These are phyloP conservation scores for Suhomyces yuchorum DNA, from an alignment of 1,139 yeast species.

Conservation along the genomic window DNA sequence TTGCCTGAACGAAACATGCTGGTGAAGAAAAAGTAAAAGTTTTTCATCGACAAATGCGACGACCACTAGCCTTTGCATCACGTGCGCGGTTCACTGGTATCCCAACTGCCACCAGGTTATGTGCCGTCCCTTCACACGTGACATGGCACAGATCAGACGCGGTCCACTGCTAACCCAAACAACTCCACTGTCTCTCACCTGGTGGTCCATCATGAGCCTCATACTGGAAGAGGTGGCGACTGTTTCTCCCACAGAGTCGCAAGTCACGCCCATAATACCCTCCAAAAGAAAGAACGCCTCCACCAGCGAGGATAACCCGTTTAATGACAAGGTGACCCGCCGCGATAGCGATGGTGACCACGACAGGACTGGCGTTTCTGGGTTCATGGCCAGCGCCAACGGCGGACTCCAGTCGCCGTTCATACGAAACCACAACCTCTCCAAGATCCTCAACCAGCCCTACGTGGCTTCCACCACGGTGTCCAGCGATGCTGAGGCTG, in stretches of 20 bases:
- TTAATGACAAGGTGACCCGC: slow-evolving; percentile 17
- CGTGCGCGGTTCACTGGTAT: no score
- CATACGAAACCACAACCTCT: slow-evolving; percentile 19
- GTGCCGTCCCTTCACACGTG: no score
- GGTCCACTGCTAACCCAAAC: slow-evolving; percentile 2
- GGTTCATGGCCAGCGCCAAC: neutral
- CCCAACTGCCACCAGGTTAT: no score
- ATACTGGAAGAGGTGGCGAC: slow-evolving; percentile 6
- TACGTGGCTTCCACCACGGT: slow-evolving; percentile 3
- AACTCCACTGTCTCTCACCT: neutral
- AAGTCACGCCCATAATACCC: neutral
- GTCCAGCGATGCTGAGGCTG: slow-evolving; percentile 14
- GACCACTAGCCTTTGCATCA: no score
- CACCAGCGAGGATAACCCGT: slow-evolving; percentile 24
- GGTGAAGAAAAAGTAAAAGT: slow-evolving; percentile 7
- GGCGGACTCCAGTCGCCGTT: slow-evolving; percentile 13
- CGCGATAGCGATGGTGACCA: slow-evolving; percentile 7
- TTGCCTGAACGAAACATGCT: slow-evolving; percentile 13
- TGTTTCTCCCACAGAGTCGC: neutral
- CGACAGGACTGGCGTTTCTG: neutral
- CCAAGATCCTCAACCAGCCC: slow-evolving; percentile 12
- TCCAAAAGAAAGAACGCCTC: slow-evolving; percentile 11
- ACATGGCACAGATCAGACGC: slow-evolving; percentile 5
- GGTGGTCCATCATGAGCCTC: slow-evolving; percentile 6
- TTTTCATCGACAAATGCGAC: slow-evolving; percentile 9